Percentiles rank a stretch among this genome's conserved stretches.
Evolutionary conservation across 768 basidiomycete genomes (phyloP).

Genomic region (Tricholoma flavovirens): DNA sequence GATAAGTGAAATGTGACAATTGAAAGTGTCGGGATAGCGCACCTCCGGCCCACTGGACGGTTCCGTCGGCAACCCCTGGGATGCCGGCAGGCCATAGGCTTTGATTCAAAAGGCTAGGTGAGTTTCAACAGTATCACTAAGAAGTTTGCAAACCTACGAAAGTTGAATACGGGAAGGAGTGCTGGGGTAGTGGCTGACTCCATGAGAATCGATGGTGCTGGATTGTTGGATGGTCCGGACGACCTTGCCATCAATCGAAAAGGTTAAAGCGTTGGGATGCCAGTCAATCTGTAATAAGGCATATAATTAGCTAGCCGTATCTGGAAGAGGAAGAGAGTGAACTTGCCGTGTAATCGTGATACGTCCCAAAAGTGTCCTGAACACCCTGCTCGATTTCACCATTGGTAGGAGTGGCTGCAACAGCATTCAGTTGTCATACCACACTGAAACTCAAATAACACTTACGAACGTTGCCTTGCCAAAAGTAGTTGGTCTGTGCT

Average conservation of each 20-base stretch:
- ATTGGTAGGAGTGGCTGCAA: constrained; percentile 37
- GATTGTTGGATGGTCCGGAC: constrained; percentile 64
- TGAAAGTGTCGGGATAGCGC: not conserved
- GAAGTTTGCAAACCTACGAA: constrained; percentile 42
- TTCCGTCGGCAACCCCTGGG: constrained; percentile 52
- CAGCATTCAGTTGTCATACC: not conserved
- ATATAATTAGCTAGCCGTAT: not conserved
- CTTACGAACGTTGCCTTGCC: constrained; percentile 67
- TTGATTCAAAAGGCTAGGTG: not conserved
- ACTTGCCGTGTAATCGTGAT: constrained; percentile 72
- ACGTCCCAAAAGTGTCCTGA: constrained; percentile 61
- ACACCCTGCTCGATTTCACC: constrained; percentile 45
- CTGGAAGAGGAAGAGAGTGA: not conserved
- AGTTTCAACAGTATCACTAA: not conserved
- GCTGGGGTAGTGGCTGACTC: constrained; percentile 60
- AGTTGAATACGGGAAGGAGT: constrained; percentile 81
- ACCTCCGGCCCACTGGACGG: constrained; percentile 75
- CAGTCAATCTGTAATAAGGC: constrained; percentile 60
- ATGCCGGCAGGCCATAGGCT: constrained; percentile 85
- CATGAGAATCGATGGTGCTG: constrained; percentile 50
- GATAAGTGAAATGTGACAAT: not conserved
- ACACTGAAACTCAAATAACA: constrained; percentile 7
- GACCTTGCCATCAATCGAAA: constrained; percentile 62
- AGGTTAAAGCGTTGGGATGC: constrained; percentile 62
- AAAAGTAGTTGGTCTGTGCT: constrained; percentile 79